Conservation (phyloP, 164 flowering plant species). For the Taxillus chinensis region DNA sequence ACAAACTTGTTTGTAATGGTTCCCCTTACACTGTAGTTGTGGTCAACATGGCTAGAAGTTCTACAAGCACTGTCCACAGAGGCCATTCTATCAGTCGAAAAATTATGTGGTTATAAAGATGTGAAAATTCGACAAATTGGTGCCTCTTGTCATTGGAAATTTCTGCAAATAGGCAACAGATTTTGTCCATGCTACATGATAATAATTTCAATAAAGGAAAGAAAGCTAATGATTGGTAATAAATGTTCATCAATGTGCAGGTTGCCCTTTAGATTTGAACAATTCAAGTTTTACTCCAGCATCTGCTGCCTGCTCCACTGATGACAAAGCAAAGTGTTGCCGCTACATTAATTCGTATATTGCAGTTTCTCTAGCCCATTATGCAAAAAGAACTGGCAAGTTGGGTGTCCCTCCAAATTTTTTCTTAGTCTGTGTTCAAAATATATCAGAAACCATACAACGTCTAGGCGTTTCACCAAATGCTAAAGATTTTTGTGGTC, state of each 20-base stretch:
- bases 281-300: slow-evolving; percentile 60
- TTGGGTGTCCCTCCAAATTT: slow-evolving; percentile 66
- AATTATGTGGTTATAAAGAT: background rate
- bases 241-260: slow-evolving; percentile 31
- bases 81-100: too few relatives aligned
- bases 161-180: background rate
- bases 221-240: background rate
- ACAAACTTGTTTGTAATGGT: too few relatives aligned
- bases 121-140: background rate
- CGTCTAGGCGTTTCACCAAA: slow-evolving; percentile 66
- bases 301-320: slow-evolving; percentile 66
- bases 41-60: too few relatives aligned
- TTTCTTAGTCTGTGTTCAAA: slow-evolving; percentile 49
- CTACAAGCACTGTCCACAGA: too few relatives aligned
- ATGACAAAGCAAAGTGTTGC: slow-evolving; percentile 73
- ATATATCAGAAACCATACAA: slow-evolving; percentile 57
- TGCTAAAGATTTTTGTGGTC: slow-evolving; percentile 67
- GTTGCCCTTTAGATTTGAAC: slow-evolving; percentile 84
- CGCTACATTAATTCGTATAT: slow-evolving; percentile 84
- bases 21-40: too few relatives aligned
- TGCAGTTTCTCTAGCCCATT: slow-evolving; percentile 72
- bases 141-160: background rate
- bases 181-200: background rate
- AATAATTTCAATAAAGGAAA: background rate
- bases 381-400: slow-evolving; percentile 67